Evolutionary conservation across 495 filamentous ascomycete species (phyloP).

Genomic region (Diplogelasinospora grovesii): DNA sequence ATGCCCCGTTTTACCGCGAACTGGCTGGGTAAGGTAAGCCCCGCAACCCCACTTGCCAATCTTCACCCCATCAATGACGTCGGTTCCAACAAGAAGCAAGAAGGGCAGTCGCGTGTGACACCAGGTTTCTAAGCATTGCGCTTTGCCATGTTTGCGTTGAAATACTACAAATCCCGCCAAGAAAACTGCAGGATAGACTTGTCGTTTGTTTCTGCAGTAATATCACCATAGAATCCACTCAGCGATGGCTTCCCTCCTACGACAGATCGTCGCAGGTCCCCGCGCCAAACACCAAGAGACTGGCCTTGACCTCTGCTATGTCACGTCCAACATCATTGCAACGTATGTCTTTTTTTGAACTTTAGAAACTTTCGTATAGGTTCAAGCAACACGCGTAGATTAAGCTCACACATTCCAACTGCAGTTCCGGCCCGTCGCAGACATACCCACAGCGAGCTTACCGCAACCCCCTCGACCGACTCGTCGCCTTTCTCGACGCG

Average conservation of each 20-base stretch:
- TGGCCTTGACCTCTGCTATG: slow-evolving; percentile 91
- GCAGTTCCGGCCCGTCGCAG: slow-evolving; percentile 74
- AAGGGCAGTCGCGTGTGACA: too few relatives aligned
- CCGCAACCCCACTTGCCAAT: background rate
- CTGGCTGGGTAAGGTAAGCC: background rate
- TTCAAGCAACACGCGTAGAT: too few relatives aligned
- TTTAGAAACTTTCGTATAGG: background rate
- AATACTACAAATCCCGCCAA: too few relatives aligned
- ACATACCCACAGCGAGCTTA: slow-evolving; percentile 88
- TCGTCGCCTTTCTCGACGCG: slow-evolving; percentile 78
- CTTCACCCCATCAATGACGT: slow-evolving; percentile 4
- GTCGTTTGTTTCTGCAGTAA: too few relatives aligned
- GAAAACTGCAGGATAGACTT: too few relatives aligned
- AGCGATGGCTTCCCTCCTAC: slow-evolving; percentile 47
- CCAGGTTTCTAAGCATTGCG: too few relatives aligned
- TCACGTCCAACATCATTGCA: slow-evolving; percentile 67
- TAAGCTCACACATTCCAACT: background rate
- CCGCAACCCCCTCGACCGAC: slow-evolving; percentile 78
- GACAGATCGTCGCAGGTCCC: slow-evolving; percentile 64
- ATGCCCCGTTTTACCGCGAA: background rate
- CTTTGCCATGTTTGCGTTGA: too few relatives aligned
- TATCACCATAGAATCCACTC: background rate
- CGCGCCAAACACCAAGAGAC: slow-evolving; percentile 77
- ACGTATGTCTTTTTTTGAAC: slow-evolving; percentile 41
- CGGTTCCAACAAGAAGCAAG: slow-evolving; percentile 1